Percentiles rank a stretch among this genome's conserved stretches.
These are phyloP conservation scores for Irpex sp. DNA, from an alignment of 1,284 basidiomycete genomes.

Conservation along the genomic window DNA sequence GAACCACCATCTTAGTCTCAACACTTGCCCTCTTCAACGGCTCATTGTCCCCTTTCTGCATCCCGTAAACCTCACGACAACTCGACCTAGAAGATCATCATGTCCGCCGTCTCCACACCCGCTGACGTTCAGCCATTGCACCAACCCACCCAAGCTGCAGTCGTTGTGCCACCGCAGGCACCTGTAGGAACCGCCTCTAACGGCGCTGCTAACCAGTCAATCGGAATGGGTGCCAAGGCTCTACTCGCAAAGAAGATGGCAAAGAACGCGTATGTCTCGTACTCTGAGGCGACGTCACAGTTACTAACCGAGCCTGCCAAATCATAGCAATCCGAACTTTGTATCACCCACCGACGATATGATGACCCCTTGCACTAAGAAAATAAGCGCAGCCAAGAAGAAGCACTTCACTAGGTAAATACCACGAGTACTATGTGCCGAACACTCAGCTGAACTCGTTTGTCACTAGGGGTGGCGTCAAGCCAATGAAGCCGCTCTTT, in stretches of 20 bases:
- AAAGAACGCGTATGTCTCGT: conserved; percentile 64
- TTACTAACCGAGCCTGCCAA: not conserved
- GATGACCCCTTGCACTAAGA: conserved; percentile 89
- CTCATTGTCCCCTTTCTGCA: not conserved
- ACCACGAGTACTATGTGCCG: not conserved
- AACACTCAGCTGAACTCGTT: not conserved
- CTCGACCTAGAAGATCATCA: conserved; percentile 22
- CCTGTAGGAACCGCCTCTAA: conserved; percentile 69
- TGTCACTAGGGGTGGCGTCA: conserved; percentile 36
- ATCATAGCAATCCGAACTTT: conserved; percentile 72
- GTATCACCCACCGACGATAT: conserved; percentile 92
- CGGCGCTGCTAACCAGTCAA: conserved; percentile 44
- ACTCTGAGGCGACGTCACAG: not conserved
- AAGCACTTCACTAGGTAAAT: conserved; percentile 87
- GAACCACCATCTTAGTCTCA: not conserved
- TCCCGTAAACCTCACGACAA: not conserved
- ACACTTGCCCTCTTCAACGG: not conserved
- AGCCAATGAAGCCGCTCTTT: conserved; percentile 59
- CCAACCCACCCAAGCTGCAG: conserved; percentile 77
- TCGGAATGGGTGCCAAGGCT: conserved; percentile 84
- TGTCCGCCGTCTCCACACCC: conserved; percentile 61
- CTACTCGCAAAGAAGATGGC: conserved; percentile 86
- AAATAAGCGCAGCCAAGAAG: conserved; percentile 85
- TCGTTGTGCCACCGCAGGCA: conserved; percentile 74
- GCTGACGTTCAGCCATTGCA: conserved; percentile 79